phyloP scores from a whole-genome alignment of 2,329 filamentous ascomycete genomes.

The Talaromyces sp. region DNA sequence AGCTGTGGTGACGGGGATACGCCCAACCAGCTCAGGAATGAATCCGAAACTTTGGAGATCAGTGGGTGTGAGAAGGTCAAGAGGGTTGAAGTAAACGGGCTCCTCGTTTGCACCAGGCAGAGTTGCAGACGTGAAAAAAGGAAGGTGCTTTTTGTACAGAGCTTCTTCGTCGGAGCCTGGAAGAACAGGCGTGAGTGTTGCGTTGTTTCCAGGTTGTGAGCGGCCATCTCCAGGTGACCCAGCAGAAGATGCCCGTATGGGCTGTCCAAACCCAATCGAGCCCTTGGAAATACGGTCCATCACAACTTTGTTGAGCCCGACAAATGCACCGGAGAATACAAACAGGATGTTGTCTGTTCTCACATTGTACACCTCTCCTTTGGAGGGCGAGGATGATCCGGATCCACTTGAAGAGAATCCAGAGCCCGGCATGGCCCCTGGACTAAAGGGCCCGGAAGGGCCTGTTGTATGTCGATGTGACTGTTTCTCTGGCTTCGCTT shows the following conservation, averaged over 20 bases:
- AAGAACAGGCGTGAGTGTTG: slow-evolving; percentile 46
- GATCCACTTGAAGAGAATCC: slow-evolving; percentile 20
- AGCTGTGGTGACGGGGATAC: slow-evolving; percentile 84
- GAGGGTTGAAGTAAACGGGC: slow-evolving; percentile 51
- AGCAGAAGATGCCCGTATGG: slow-evolving; percentile 56
- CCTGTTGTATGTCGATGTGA: slow-evolving; percentile 33
- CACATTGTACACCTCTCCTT: slow-evolving; percentile 64
- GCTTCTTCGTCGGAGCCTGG: slow-evolving; percentile 63
- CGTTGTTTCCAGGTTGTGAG: slow-evolving; percentile 16
- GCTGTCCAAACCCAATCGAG: slow-evolving; percentile 87
- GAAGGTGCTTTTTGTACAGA: slow-evolving; percentile 55
- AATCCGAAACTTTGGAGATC: slow-evolving; percentile 84
- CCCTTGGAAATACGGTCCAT: slow-evolving; percentile 80
- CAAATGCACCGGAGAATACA: slow-evolving; percentile 93
- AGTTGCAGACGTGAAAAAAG: slow-evolving; percentile 57
- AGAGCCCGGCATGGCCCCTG: slow-evolving; percentile 5
- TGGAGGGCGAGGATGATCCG: slow-evolving; percentile 34
- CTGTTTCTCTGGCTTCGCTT: slow-evolving; percentile 63
- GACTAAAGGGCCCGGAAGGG: slow-evolving; percentile 16
- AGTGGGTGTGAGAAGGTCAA: slow-evolving; percentile 69
- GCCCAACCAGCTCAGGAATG: slow-evolving; percentile 93
- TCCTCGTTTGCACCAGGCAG: slow-evolving; percentile 33
- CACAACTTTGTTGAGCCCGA: slow-evolving; percentile 82
- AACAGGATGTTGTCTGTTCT: slow-evolving; percentile 97
- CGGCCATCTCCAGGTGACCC: slow-evolving; percentile 21